Percentiles rank a stretch among this genome's conserved stretches.
Evolutionary conservation across 257 asterid genomes (phyloP).

Genomic region (Leonotis leonurus): DNA sequence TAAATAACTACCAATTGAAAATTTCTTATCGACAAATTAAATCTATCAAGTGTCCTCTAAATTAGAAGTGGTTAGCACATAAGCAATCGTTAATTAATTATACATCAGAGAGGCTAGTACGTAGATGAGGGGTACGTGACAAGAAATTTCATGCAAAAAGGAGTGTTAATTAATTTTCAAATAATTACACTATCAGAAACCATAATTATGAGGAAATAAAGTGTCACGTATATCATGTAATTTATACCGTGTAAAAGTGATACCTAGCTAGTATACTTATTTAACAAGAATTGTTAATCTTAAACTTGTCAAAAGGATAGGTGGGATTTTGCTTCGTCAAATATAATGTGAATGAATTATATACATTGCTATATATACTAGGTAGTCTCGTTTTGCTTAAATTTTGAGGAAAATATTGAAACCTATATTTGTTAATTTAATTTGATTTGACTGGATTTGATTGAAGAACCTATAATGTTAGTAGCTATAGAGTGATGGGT

Average conservation of each 20-base stretch:
- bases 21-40: neutral
- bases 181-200: neutral
- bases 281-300: slow-evolving; percentile 17
- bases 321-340: slow-evolving; percentile 24
- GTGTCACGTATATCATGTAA: neutral
- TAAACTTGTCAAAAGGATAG: slow-evolving; percentile 29
- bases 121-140: neutral
- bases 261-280: slow-evolving; percentile 1
- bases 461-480: neutral
- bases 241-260: slow-evolving; percentile 2
- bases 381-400: neutral
- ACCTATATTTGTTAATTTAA: neutral
- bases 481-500: slow-evolving; percentile 1
- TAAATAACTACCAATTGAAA: too few species aligned
- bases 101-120: too few species aligned
- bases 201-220: neutral
- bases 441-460: neutral
- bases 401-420: neutral
- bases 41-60: too few species aligned
- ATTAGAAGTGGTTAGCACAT: too few species aligned
- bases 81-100: neutral
- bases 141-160: neutral
- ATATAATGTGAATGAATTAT: too few species aligned
- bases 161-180: neutral
- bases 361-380: neutral